Conservation (phyloP, 345 rosid species). For the Eutrema japonicum region DNA sequence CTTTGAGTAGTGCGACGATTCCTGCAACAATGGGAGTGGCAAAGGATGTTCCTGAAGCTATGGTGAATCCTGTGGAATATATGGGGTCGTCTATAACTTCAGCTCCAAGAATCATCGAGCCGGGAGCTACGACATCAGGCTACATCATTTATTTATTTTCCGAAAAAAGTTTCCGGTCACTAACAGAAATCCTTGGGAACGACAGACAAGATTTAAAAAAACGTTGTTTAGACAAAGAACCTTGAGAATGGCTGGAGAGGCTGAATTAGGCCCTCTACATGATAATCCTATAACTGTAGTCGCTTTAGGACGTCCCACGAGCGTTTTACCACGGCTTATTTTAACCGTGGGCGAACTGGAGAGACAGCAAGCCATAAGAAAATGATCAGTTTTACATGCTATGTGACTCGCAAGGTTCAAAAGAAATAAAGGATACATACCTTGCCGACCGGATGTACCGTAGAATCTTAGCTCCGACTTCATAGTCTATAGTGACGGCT, state of each 20-base stretch:
- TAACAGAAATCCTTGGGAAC: slow-evolving; percentile 8
- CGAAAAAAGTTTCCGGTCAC: neutral
- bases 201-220: neutral
- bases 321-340: slow-evolving; percentile 3
- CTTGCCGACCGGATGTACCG: slow-evolving; percentile 32
- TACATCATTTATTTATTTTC: slow-evolving; percentile 10
- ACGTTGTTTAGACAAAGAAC: slow-evolving; percentile 5
- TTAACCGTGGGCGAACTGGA: slow-evolving; percentile 29
- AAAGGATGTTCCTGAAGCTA: slow-evolving; percentile 23
- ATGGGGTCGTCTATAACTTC: accelerated
- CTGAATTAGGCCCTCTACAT: slow-evolving; percentile 30
- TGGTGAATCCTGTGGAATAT: too few species aligned
- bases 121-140: slow-evolving; percentile 44
- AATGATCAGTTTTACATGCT: slow-evolving; percentile 2
- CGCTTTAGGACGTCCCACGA: slow-evolving; percentile 26
- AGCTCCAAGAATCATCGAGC: slow-evolving; percentile 12
- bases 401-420: neutral
- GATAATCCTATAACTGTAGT: slow-evolving; percentile 30
- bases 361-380: neutral
- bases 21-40: slow-evolving; percentile 27
- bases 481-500: slow-evolving; percentile 14
- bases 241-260: slow-evolving; percentile 38
- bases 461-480: slow-evolving; percentile 28
- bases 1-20: slow-evolving; percentile 28
- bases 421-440: neutral